Evolutionary conservation across 2,329 filamentous ascomycete species (phyloP), one percentile per base, ranked within the genome.

Genomic region (Trichoderma simmonsii): DNA sequence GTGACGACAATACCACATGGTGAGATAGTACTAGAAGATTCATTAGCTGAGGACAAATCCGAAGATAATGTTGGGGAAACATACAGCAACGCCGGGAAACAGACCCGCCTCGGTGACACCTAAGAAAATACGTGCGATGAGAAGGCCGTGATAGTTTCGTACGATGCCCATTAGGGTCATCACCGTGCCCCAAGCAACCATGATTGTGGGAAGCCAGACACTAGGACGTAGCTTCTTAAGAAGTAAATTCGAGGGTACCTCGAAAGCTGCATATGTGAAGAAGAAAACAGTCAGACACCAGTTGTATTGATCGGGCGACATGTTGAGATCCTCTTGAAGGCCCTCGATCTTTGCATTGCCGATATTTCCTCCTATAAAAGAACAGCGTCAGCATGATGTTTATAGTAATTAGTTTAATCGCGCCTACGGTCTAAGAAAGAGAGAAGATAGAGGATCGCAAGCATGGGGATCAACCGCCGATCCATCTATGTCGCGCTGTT

Each of bases 151-250:
- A 36, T 83, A 87, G 72, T 82, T 85, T 30, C 79, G 79, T 0
- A 88, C 86, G n/a, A 87, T 82, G 0, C 86, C 86, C 83, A 87
- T 87, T n/a, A 87, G 77, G 0, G 85, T 86, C 83, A 87, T 83
- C 18, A 85, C 83, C 1, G 81, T 36, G 3, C 82, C 81, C 84
- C 85, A 89, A 1, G 88, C 83, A 1, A 93, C 80, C 90, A 97
- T 95, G 76, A 95, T 95, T 6, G 86, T 81, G 0, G 93, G 91
- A 32, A 95, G 86, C 83, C 94, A 97, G 65, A 93, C 82, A 43
- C 89, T 91, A 0, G 93, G 93, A 0, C 91, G 87, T 64, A 94
- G 83, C 15, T 86, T 87, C 80, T 95, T 96, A 71, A 96, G 87
- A 11, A 95, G 81, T 15, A 95, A 81, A 77, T 96, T 96, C 68